Base-by-base conservation (phyloP, 441 rosid genomes). In the Corymbia calophylla region DNA sequence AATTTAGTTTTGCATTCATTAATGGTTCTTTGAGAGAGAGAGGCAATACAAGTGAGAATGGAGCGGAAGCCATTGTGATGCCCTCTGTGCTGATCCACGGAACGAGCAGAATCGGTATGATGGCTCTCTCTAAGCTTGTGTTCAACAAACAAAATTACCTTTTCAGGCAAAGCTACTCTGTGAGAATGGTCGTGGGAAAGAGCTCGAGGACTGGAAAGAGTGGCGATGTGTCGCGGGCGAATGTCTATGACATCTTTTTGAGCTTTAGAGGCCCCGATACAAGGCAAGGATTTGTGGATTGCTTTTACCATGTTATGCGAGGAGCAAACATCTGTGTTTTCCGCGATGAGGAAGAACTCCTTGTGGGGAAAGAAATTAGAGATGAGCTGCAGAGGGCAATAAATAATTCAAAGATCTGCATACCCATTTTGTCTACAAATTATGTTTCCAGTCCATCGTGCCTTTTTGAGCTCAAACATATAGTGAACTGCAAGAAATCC, bases 301-400 rank as follows among this genome's bases (percentile, higher is more conserved):
- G 0, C 18, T 13, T 62, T 62, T 29, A 0, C 9, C 32, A 62
- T 3, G 5, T 29, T 62, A 12, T 62, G 70, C 2, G 8, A 62
- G 32, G 14, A 3, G 70, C 0, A 2, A 29, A 62, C 68, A 62
- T 62, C 1, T 0, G 0, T 6, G 18, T 29, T 62, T 62, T 62
- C 32, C 15, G 14, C 0, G 70, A 62, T 0, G 32, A 13, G 18
- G 15, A 29, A 62, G 70, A 62, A 7, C 4, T 62, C 18, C 70
- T 0, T 29, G 32, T 62, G 0, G 5, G 70, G 29, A 0, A 62
- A 62, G 7, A 62, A 62, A 62, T 29, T 29, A 4, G 7, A 29
- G 32, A n/a, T n/a, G n/a, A n/a, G n/a, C n/a, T n/a, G n/a, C n/a
- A n/a, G n/a, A n/a, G n/a, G n/a, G n/a, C n/a, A n/a, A n/a, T n/a